A percentile compares a stretch with the other conserved stretches of the same genome.
Evolutionary conservation across 225 moss, liverwort and hornwort genomes (phyloP).

Genomic region (Anthoceros angustus): DNA sequence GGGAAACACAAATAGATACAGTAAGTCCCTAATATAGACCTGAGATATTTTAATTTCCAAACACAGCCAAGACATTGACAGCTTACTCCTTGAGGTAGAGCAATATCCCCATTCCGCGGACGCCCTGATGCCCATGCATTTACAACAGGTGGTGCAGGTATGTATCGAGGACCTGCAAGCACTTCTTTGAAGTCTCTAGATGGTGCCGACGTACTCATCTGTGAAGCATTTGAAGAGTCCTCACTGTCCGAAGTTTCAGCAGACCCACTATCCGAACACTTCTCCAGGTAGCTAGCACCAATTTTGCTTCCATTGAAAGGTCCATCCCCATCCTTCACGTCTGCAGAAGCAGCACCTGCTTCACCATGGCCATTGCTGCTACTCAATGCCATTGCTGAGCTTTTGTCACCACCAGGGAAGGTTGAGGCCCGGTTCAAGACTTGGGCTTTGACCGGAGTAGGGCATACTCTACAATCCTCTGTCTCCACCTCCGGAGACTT

Average conservation of each 20-base stretch:
- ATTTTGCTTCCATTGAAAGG: slow-evolving; percentile 24
- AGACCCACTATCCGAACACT: slow-evolving; percentile 21
- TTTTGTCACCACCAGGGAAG: slow-evolving; percentile 23
- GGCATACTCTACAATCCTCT: slow-evolving; percentile 9
- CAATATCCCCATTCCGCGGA: slow-evolving; percentile 22
- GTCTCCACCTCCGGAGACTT: slow-evolving; percentile 12
- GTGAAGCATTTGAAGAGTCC: slow-evolving; percentile 20
- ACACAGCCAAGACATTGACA: not conserved
- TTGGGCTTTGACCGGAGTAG: slow-evolving; percentile 18
- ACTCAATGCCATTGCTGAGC: slow-evolving; percentile 16
- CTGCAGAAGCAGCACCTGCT: slow-evolving; percentile 28
- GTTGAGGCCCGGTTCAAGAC: slow-evolving; percentile 34
- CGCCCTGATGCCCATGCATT: slow-evolving; percentile 39
- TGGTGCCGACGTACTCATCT: slow-evolving; percentile 6
- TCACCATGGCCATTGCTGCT: slow-evolving; percentile 19
- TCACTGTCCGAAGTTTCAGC: slow-evolving; percentile 29
- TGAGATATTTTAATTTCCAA: not conserved
- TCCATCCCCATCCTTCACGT: slow-evolving; percentile 30
- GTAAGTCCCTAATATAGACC: not conserved
- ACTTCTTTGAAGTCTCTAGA: slow-evolving; percentile 22
- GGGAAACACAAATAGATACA: not conserved
- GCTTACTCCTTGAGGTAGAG: slow-evolving; percentile 22
- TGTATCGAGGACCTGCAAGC: slow-evolving; percentile 15
- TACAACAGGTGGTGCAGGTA: slow-evolving; percentile 17
- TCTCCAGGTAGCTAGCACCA: slow-evolving; percentile 16